These are phyloP conservation scores for Lavandula angustifolia DNA, from an alignment of 257 asterid genomes.

Conservation along the genomic window DNA sequence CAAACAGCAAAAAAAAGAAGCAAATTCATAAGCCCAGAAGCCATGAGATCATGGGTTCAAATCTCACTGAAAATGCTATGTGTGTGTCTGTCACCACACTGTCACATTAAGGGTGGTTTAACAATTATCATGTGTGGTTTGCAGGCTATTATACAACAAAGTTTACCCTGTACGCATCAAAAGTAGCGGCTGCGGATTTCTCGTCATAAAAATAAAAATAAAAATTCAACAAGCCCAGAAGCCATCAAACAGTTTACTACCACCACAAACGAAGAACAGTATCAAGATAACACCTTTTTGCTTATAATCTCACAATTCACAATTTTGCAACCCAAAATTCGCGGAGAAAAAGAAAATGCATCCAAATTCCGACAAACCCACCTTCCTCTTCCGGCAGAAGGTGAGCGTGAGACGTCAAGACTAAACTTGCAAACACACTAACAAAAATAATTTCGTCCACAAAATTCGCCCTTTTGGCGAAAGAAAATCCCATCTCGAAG, in stretches of 20 bases:
- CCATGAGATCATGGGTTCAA: no score
- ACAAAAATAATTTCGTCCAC: constrained; percentile 24
- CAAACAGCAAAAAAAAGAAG: constrained; percentile 22
- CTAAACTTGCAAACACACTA: constrained; percentile 29
- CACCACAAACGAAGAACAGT: background rate
- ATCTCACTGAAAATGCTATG: no score
- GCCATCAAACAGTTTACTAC: background rate
- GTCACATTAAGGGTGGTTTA: no score
- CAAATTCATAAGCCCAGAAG: no score
- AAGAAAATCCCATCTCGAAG: constrained; percentile 25
- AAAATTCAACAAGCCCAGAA: constrained; percentile 17
- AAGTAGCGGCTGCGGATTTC: no score
- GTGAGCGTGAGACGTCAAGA: constrained; percentile 47
- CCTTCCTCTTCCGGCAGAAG: constrained; percentile 58
- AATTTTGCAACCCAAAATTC: constrained; percentile 1
- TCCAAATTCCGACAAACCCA: background rate
- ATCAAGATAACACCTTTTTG: background rate
- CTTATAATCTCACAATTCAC: background rate
- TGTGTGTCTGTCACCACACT: no score
- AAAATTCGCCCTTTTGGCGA: constrained; percentile 22
- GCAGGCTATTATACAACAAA: no score
- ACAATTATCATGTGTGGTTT: no score
- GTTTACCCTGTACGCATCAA: no score
- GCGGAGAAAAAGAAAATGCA: background rate
- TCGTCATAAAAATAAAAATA: no score